Base-by-base conservation (phyloP, 1,139 yeast genomes). In the Blastobotrys elegans region DNA sequence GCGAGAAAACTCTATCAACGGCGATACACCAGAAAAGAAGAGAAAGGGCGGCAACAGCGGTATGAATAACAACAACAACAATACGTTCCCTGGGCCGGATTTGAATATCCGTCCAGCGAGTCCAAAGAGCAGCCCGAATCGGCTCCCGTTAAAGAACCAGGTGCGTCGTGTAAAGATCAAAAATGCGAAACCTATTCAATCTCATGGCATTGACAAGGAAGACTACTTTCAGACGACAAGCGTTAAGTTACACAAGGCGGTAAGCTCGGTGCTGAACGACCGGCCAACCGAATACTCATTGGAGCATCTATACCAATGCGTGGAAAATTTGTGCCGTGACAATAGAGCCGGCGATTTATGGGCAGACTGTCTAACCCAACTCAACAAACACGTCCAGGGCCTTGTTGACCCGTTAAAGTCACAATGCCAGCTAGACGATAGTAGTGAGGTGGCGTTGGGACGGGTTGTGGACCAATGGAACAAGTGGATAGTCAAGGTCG, bases 321-420 rank as follows among this genome's bases (percentile, higher is more conserved):
- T 68, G 13, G 73, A 69, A 57, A 62, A 63, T 44, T 55, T 70
- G 1, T 67, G 70, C 40, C 57, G 70, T 10, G 66, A 63, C 40
- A 64, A 55, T 38, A 57, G 56, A 37, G 64, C 62, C 7, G 50
- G 59, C 2, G 46, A 42, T n/a, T 49, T 68, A 8, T 53, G 69
- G 47, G 43, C 48, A 10, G 44, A 46, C 20, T 50, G 63, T 7
- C 58, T 48, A 43, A 37, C 40, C 11, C 53, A 54, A 27, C 42
- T 60, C 44, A 43, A 47, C 24, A 30, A 26, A 4, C 54, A 56
- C 36, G 38, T 56, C 18, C 32, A 44, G n/a, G 43, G 51, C 46
- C 21, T 16, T 6, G 22, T 17, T 24, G 13, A 13, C 14, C 21
- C n/a, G 14, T 3, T 26, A 22, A 7, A 17, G 11, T 7, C 4